Base-by-base conservation (phyloP, 2,329 filamentous ascomycete genomes). In the Ceratocystiopsis minuta region DNA sequence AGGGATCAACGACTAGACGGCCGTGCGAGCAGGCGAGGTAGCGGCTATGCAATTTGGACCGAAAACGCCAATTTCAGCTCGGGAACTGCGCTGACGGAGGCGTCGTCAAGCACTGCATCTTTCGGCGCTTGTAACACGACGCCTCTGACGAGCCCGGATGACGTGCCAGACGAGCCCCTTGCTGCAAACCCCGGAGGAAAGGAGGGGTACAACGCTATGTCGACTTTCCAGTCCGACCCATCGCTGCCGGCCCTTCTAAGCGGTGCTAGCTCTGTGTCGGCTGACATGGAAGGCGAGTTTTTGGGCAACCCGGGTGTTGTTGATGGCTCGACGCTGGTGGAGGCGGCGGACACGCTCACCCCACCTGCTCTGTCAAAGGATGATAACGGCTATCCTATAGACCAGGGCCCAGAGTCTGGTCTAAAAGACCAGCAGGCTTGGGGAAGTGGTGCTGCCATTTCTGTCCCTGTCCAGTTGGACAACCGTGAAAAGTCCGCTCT, bases 211-310 rank as follows among this genome's bases (percentile, higher is more conserved):
- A 66, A 67, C 6, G 60, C 64, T 10, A 67, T 68, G 50, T 51
- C 68, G 15, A 62, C 60, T 3, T 77, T 75, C 53, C 71, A 70
- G 43, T 78, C 74, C 3, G 74, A 78, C 41, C 74, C 73, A 0
- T 79, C 75, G 6, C 57, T 79, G 3, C 75, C 75, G 12, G 73
- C 74, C 7, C 58, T 78, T 9, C 61, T 78, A 12, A 78, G 74
- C 43, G 71, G 74, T 12, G 71, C 73, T 10, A 77, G 73, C 51
- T 79, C 75, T 3, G 66, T 78, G 11, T 78, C 72, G 14, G 72
- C 70, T 1, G 75, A 78, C 49, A 60, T 68, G 17, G 75, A 79
- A 47, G 70, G 67, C 1, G 75, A 78, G 39, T 70, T 75, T 34
- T 58, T 76, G 3, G 58, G 66, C 42, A 61, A 58, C 17, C 69